These are phyloP conservation scores for Zygnema circumcarinatum DNA, from an alignment of 139 green algal genomes.

Conservation along the genomic window DNA sequence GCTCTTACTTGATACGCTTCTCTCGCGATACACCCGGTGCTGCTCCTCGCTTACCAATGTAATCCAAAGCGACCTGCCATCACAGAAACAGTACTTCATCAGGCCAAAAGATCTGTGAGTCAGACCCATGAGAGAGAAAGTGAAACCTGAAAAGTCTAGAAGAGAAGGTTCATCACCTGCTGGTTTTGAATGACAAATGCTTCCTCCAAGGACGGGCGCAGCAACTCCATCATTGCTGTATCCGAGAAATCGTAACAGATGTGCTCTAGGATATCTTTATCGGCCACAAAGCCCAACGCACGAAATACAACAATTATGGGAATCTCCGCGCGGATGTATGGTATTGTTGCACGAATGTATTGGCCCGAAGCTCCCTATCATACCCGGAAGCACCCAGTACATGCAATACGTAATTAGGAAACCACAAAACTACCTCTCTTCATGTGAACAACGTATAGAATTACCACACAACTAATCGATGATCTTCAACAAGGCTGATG, in stretches of 20 bases:
- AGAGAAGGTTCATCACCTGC: conserved; percentile 24
- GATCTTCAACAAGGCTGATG: too few species aligned
- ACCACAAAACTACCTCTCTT: background rate
- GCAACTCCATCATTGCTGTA: conserved; percentile 91
- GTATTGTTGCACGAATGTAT: conserved; percentile 63
- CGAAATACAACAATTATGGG: conserved; percentile 71
- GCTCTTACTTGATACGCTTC: conserved; percentile 81
- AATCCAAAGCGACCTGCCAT: conserved; percentile 88
- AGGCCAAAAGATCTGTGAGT: background rate
- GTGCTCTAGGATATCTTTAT: conserved; percentile 75
- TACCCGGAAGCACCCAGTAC: background rate
- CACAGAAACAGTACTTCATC: background rate
- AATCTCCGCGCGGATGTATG: conserved; percentile 70
- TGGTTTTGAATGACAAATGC: conserved; percentile 87
- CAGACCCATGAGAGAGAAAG: background rate
- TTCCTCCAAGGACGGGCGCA: conserved; percentile 94
- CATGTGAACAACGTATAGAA: too few species aligned
- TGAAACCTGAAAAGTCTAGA: background rate
- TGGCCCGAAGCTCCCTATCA: conserved; percentile 50
- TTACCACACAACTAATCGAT: too few species aligned
- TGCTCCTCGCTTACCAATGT: conserved; percentile 87
- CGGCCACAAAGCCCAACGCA: conserved; percentile 69
- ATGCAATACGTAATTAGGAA: too few species aligned
- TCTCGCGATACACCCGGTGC: conserved; percentile 79
- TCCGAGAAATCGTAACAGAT: conserved; percentile 76